Base-by-base conservation (phyloP, 179 eudicot species). In the Heliamphora ciliata region DNA sequence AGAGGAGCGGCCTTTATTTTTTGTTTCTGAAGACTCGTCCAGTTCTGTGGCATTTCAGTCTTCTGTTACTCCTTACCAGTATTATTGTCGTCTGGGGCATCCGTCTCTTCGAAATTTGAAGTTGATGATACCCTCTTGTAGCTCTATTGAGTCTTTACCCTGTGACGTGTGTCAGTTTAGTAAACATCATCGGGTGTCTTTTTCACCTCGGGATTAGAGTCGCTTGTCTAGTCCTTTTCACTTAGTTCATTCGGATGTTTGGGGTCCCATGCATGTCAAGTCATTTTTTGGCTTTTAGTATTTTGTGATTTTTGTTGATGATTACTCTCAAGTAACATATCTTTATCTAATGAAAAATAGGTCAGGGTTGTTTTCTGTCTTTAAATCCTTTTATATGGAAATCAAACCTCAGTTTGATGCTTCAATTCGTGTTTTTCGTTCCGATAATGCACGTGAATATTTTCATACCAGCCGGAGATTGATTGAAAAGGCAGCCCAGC, bases 291-390 rank as follows among this genome's bases (percentile, higher is more conserved):
- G 40, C 46, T 69, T n/a, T 69, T 2, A 24, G 31, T 18, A 6
- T 69, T 69, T 69, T 69, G 74, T 69, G 1, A 69, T 11, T 21
- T 69, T 69, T 10, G 74, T 69, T 2, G 74, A 69, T 69, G 74
- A 69, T 14, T 69, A 21, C 46, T 18, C 74, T 69, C 40, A 51
- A 8, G 46, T 69, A 5, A 69, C 74, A 18, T 69, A 24, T 31
- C 1, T 69, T 31, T 69, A 5, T 69, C 46, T 24, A n/a, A 69
- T 69, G 74, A 69, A 69, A 69, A 4, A n/a, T 8, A 2, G 10
- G 6, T 69, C 48, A n/a, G 7, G 40, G 40, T 31, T 4, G 8
- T 40, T 4, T 69, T 24, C 40, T 1, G 0, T 69, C 13, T 21
- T 31, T 17, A 9, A 69, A 21, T 69, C 10, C 6, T 55, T 55